Evolutionary conservation across 306 rosid genomes (phyloP), one percentile per base, ranked within the genome.

Genomic region (Quercus alba): DNA sequence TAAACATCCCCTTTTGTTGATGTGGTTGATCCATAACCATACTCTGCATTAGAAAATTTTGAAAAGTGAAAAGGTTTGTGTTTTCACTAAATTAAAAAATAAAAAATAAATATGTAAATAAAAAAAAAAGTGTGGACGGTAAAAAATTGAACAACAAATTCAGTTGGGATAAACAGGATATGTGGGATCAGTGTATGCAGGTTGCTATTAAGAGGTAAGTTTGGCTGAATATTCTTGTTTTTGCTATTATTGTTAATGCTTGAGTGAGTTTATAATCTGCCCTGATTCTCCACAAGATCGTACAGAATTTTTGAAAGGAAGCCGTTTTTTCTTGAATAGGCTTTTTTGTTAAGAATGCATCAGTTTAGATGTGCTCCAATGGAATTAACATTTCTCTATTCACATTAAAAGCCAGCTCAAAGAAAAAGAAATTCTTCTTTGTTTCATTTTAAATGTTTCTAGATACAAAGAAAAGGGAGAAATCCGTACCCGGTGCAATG

Each of bases 1-100:
- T 90, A 92, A 17, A 92, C 97, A 77, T 90, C 90, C 62, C 94
- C 97, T 78, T 90, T 88, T 49, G 90, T 87, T 1, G 91, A 90
- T 35, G 90, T 79, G 26, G 73, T 79, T 2, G 93, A 88, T 18
- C 94, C 94, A 75, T 82, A 90, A 55, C 91, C 94, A 26, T 87
- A 92, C 73, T 92, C 94, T 92, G 92, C 82, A 78, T 59, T 18
- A 28, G 31, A 69, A 83, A 75, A n/a, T 66, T 19, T 21, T 49
- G 28, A 61, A 72, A 33, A 23, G 63, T 44, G 25, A 35, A 23
- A 55, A 71, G 67, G 35, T 75, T 28, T 19, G 4, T 62, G 35
- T 70, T 76, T 64, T 67, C 58, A 63, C n/a, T 13, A 23, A 9
- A 75, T 5, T 1, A 35, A 35, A 35, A 35, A 35, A 6, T 1